Percentiles rank a stretch among this genome's conserved stretches.
Evolutionary conservation across 768 basidiomycete genomes (phyloP).

Genomic region (Pleurotus citrinopileatus): DNA sequence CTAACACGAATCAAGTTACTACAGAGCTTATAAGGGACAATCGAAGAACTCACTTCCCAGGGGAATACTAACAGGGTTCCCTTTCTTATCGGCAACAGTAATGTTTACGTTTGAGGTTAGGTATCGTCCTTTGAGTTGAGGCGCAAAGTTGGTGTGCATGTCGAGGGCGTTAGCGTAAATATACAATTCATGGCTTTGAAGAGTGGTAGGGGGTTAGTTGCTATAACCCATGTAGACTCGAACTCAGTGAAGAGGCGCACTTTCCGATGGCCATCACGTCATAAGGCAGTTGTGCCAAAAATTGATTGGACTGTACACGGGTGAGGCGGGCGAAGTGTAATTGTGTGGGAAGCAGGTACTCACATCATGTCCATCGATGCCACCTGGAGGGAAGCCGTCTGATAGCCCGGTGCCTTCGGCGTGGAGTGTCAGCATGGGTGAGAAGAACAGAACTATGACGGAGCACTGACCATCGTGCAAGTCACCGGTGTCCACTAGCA

Average conservation of each 20-base stretch:
- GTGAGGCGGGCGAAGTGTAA: background rate
- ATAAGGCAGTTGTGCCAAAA: conserved; percentile 71
- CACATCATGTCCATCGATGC: conserved; percentile 72
- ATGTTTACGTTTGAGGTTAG: conserved; percentile 87
- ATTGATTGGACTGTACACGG: conserved; percentile 59
- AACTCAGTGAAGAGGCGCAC: conserved; percentile 32
- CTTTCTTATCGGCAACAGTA: conserved; percentile 50
- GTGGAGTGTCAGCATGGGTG: background rate
- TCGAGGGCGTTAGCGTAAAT: conserved; percentile 63
- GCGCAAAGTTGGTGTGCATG: conserved; percentile 70
- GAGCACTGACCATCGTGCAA: conserved; percentile 57
- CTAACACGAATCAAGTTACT: conserved; percentile 25
- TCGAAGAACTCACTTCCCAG: conserved; percentile 30
- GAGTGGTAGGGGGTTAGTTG: background rate
- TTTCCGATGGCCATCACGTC: conserved; percentile 87
- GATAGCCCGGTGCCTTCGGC: conserved; percentile 66
- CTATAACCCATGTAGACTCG: background rate
- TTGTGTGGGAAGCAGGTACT: conserved; percentile 14
- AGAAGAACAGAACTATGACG: background rate
- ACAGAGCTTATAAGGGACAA: background rate
- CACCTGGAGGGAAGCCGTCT: conserved; percentile 70
- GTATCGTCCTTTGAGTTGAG: conserved; percentile 67
- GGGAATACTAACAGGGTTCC: conserved; percentile 31
- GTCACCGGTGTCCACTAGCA: conserved; percentile 82
- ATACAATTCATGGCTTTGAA: conserved; percentile 76